phyloP scores from a whole-genome alignment of 257 asterid species.

The Eucommia ulmoides region DNA sequence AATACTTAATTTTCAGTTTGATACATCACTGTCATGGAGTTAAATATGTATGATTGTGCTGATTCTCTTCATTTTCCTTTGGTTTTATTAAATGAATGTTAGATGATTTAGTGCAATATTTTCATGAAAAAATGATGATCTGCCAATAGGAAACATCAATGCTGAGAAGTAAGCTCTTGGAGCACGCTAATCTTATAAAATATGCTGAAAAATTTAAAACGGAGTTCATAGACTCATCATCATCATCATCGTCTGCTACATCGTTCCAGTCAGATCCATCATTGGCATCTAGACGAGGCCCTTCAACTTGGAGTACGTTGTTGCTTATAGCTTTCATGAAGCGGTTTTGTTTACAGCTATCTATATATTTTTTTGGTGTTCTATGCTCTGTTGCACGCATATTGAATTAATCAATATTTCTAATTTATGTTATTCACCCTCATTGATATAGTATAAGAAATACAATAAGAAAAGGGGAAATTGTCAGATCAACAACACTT shows the following conservation, averaged over 20 bases:
- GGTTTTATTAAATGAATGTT: no score
- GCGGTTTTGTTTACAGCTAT: background rate
- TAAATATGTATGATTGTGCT: no score
- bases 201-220: conserved; percentile 62
- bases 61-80: no score
- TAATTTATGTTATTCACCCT: no score
- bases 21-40: no score
- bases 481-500: no score
- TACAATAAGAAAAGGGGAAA: no score
- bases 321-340: conserved; percentile 8
- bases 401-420: background rate
- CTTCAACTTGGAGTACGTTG: conserved; percentile 81
- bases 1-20: no score
- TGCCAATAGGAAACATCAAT: conserved; percentile 65
- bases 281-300: conserved; percentile 41
- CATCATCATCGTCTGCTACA: conserved; percentile 35
- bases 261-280: conserved; percentile 47
- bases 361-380: background rate
- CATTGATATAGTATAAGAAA: no score
- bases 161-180: conserved; percentile 65
- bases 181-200: conserved; percentile 55
- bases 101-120: no score
- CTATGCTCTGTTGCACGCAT: background rate
- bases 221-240: conserved; percentile 42
- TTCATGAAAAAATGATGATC: no score